A percentile compares a stretch with the other conserved stretches of the same genome.
Evolutionary conservation across 768 basidiomycete genomes (phyloP).

Genomic region (Hypsizygus marmoreus): DNA sequence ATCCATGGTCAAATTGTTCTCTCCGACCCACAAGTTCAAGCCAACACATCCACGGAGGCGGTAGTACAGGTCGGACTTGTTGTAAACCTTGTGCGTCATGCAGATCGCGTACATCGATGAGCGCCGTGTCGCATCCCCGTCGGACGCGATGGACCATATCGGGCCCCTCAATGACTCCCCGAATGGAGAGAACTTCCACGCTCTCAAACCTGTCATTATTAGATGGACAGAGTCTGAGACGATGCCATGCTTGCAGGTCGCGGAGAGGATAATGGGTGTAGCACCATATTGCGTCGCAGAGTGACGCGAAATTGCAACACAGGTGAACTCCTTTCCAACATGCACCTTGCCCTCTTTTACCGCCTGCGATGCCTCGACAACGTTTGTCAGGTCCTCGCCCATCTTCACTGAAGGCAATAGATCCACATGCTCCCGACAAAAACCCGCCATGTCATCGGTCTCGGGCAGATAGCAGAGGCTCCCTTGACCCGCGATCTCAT

Average conservation of each 20-base stretch:
- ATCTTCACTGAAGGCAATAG: conserved; percentile 16
- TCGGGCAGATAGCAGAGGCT: conserved; percentile 22
- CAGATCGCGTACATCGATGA: conserved; percentile 23
- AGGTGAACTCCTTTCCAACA: conserved; percentile 29
- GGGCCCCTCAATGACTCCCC: conserved; percentile 21
- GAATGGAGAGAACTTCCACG: conserved; percentile 25
- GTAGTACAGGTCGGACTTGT: conserved; percentile 15
- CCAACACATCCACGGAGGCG: conserved; percentile 13
- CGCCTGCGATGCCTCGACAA: conserved; percentile 15
- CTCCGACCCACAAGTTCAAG: conserved; percentile 18
- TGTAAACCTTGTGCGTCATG: conserved; percentile 17
- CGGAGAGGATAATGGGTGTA: conserved; percentile 17
- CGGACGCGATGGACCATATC: conserved; percentile 18
- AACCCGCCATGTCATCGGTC: conserved; percentile 24
- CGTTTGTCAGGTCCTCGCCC: conserved; percentile 16
- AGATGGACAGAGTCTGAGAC: conserved; percentile 8
- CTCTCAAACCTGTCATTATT: conserved; percentile 18
- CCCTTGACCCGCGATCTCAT: conserved; percentile 27
- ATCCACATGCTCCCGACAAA: conserved; percentile 24
- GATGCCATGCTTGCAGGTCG: conserved; percentile 22
- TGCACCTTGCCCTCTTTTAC: conserved; percentile 22
- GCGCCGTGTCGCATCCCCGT: conserved; percentile 21
- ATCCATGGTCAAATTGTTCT: conserved; percentile 18
- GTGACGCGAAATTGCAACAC: conserved; percentile 23
- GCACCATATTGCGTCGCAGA: conserved; percentile 20